phyloP scores from a whole-genome alignment of 352 stramenopile genomes.

The Peronospora destructor region DNA sequence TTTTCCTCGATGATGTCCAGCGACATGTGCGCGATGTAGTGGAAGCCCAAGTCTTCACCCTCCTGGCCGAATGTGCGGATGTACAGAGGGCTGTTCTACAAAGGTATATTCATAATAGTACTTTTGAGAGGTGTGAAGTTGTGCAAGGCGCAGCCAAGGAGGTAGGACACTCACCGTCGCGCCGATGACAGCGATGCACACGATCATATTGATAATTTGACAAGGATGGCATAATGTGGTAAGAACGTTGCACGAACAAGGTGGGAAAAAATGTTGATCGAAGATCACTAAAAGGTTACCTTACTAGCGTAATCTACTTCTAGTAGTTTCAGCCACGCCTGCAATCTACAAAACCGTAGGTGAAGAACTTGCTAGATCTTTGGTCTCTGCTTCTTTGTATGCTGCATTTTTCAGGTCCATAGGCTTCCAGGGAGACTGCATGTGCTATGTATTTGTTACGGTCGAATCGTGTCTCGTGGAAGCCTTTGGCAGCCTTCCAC shows the following conservation, averaged over 20 bases:
- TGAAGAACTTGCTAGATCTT: too few relatives aligned
- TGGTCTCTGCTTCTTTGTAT: too few relatives aligned
- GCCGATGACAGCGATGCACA: conserved; percentile 73
- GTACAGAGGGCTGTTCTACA: conserved; percentile 75
- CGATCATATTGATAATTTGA: conserved; percentile 51
- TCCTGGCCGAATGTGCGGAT: conserved; percentile 79
- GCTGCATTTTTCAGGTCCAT: too few relatives aligned
- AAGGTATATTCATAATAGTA: not conserved
- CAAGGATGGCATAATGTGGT: conserved; percentile 5
- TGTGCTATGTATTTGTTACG: too few relatives aligned
- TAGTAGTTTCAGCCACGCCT: too few relatives aligned
- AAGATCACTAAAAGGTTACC: too few relatives aligned
- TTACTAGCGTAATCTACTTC: too few relatives aligned
- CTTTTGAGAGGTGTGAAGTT: not conserved
- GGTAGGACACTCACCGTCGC: conserved; percentile 46
- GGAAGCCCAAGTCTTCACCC: conserved; percentile 73
- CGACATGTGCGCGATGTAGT: conserved; percentile 82
- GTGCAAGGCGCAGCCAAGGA: not conserved
- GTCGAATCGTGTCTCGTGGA: too few relatives aligned
- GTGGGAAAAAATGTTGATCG: too few relatives aligned
- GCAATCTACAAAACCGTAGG: too few relatives aligned
- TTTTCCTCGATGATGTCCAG: conserved; percentile 84
- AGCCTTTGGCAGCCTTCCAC: too few relatives aligned
- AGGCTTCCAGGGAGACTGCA: too few relatives aligned
- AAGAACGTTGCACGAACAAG: not conserved